Evolutionary conservation across 2,329 filamentous ascomycete genomes (phyloP).

Genomic region (Colletotrichum limetticola): DNA sequence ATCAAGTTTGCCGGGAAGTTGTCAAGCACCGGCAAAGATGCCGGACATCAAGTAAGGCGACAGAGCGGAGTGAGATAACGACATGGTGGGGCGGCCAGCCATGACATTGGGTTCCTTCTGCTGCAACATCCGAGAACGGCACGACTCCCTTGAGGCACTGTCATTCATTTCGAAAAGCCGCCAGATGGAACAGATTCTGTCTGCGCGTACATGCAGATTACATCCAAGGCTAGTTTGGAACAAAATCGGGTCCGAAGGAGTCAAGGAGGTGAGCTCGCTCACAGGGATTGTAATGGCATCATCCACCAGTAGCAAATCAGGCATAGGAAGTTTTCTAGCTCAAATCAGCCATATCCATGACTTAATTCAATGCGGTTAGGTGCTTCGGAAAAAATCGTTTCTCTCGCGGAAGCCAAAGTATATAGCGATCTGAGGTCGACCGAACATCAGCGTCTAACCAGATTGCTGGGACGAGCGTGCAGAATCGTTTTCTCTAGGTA

Average conservation of each 20-base stretch:
- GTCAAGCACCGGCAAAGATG: neutral
- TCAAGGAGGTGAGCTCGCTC: neutral
- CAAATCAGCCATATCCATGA: neutral
- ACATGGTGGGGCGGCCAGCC: conserved; percentile 23
- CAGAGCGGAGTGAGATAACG: conserved; percentile 28
- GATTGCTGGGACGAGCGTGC: neutral
- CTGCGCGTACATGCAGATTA: neutral
- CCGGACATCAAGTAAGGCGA: conserved; percentile 16
- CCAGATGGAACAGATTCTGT: no score
- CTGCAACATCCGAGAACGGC: conserved; percentile 1
- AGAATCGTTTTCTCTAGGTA: neutral
- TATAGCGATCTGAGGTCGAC: conserved; percentile 14
- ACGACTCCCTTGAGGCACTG: no score
- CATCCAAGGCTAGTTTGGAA: neutral
- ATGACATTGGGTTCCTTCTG: conserved; percentile 10
- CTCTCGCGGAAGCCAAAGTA: neutral
- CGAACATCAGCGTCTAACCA: neutral
- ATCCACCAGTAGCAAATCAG: conserved; percentile 8
- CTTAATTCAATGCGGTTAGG: neutral
- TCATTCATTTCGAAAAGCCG: neutral
- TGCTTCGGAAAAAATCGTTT: conserved; percentile 21
- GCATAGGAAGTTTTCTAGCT: neutral
- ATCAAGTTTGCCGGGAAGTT: neutral
- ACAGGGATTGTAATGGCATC: conserved; percentile 7
- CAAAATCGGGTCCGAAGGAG: conserved; percentile 2